These are phyloP conservation scores for Solanum paucissectum DNA, from an alignment of 257 asterid species.

Conservation along the genomic window DNA sequence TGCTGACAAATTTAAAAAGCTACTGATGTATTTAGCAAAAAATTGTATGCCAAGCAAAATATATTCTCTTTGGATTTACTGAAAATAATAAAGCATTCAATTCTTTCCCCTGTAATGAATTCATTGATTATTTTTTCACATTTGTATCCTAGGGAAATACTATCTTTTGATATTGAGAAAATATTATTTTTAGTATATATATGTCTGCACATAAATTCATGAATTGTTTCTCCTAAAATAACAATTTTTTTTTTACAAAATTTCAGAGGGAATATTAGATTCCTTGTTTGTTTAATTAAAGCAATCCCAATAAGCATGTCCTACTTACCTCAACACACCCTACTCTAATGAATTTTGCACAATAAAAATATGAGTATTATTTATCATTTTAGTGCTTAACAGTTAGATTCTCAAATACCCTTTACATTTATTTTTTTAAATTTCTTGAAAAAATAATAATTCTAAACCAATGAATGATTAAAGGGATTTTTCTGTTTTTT, in stretches of 20 bases:
- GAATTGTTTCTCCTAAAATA: background rate
- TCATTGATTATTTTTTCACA: background rate
- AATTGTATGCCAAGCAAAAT: background rate
- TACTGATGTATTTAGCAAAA: background rate
- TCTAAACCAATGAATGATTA: conserved; percentile 40
- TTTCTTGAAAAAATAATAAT: conserved; percentile 16
- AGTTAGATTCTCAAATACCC: conserved; percentile 16
- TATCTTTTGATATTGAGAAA: background rate
- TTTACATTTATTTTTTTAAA: conserved; percentile 16
- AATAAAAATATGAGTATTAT: background rate
- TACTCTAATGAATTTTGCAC: background rate
- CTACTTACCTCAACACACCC: conserved; percentile 1
- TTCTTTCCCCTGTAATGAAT: background rate
- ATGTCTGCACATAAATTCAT: background rate
- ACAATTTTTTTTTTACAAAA: conserved; percentile 8
- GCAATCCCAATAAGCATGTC: conserved; percentile 61
- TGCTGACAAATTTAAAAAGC: background rate
- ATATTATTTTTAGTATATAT: background rate
- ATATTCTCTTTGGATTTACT: background rate
- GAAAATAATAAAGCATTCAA: background rate
- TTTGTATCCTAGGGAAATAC: background rate
- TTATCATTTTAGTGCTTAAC: conserved; percentile 21
- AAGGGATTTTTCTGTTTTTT: conserved; percentile 25
- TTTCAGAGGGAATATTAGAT: conserved; percentile 36
- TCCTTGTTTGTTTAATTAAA: conserved; percentile 14